Conservation (phyloP, 2,329 filamentous ascomycete genomes). For the Clonostachys chloroleuca region DNA sequence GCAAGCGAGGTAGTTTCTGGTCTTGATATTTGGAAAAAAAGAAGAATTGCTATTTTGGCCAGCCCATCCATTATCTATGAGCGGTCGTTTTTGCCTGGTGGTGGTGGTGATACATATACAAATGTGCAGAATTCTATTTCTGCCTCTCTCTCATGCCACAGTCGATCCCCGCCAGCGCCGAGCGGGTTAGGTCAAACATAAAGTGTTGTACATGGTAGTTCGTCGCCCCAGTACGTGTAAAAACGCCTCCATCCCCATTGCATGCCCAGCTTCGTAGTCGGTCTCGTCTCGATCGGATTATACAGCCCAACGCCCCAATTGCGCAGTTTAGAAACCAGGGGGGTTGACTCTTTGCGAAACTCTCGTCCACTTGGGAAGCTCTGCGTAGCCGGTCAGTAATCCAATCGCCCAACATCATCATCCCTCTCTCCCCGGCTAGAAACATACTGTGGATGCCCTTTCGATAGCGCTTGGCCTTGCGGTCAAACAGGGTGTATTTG, state of each 20-base stretch:
- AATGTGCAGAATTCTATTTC: too few relatives aligned
- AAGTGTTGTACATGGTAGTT: background rate
- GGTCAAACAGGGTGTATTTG: conserved; percentile 97
- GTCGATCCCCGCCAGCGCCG: too few relatives aligned
- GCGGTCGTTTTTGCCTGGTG: too few relatives aligned
- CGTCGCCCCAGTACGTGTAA: background rate
- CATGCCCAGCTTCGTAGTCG: too few relatives aligned
- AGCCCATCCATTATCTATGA: too few relatives aligned
- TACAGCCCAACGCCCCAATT: background rate
- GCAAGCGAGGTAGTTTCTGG: too few relatives aligned
- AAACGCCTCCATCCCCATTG: too few relatives aligned
- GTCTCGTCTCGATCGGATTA: background rate
- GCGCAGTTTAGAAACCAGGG: conserved; percentile 70
- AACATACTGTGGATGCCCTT: conserved; percentile 95
- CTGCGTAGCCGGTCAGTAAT: conserved; percentile 31
- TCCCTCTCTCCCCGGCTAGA: background rate
- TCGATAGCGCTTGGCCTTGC: conserved; percentile 90
- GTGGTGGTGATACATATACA: too few relatives aligned
- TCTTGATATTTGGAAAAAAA: too few relatives aligned
- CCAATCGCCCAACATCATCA: background rate
- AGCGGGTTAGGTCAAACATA: background rate
- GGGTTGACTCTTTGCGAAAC: conserved; percentile 92
- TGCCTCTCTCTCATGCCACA: too few relatives aligned
- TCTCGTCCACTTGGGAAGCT: conserved; percentile 89
- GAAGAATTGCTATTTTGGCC: too few relatives aligned